Conservation (phyloP, 2,329 filamentous ascomycete genomes). For the Aureobasidium mangrovei region DNA sequence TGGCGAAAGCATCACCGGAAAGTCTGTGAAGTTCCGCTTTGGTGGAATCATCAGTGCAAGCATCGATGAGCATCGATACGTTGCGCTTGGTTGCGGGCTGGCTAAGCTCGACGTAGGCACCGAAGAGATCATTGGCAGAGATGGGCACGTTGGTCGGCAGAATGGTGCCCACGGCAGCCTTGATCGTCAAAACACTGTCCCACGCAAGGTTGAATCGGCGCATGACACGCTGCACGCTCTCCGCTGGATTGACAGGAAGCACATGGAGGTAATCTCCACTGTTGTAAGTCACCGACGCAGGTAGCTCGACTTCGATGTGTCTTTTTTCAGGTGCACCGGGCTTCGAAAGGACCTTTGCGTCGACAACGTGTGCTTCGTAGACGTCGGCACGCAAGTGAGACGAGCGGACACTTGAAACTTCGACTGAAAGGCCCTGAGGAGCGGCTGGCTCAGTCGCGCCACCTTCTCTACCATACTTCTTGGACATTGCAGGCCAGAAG, state of each 20-base stretch:
- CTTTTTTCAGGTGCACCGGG: slow-evolving; percentile 49
- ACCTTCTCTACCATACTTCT: slow-evolving; percentile 26
- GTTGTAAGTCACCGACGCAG: slow-evolving; percentile 49
- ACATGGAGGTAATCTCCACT: slow-evolving; percentile 66
- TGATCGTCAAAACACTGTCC: slow-evolving; percentile 46
- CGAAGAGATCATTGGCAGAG: slow-evolving; percentile 55
- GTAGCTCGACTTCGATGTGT: slow-evolving; percentile 38
- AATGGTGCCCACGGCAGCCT: slow-evolving; percentile 52
- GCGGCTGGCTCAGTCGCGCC: slow-evolving; percentile 16
- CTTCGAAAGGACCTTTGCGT: slow-evolving; percentile 44
- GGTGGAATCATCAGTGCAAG: slow-evolving; percentile 39
- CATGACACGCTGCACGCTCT: slow-evolving; percentile 55
- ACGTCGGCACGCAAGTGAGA: slow-evolving; percentile 56
- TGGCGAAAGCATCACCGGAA: slow-evolving; percentile 31
- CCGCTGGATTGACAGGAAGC: slow-evolving; percentile 55
- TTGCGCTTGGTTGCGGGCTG: slow-evolving; percentile 63
- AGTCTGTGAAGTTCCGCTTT: slow-evolving; percentile 44
- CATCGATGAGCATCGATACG: slow-evolving; percentile 42
- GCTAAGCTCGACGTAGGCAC: slow-evolving; percentile 63
- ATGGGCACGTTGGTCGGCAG: slow-evolving; percentile 55
- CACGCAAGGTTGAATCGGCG: slow-evolving; percentile 56
- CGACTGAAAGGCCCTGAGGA: slow-evolving; percentile 38
- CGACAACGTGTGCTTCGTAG: slow-evolving; percentile 50
- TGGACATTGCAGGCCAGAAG: slow-evolving; percentile 44
- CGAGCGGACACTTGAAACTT: slow-evolving; percentile 47